A percentile compares a stretch with the other conserved stretches of the same genome.
Evolutionary conservation across 2,329 filamentous ascomycete species (phyloP).

Genomic region (Exophiala sideris): DNA sequence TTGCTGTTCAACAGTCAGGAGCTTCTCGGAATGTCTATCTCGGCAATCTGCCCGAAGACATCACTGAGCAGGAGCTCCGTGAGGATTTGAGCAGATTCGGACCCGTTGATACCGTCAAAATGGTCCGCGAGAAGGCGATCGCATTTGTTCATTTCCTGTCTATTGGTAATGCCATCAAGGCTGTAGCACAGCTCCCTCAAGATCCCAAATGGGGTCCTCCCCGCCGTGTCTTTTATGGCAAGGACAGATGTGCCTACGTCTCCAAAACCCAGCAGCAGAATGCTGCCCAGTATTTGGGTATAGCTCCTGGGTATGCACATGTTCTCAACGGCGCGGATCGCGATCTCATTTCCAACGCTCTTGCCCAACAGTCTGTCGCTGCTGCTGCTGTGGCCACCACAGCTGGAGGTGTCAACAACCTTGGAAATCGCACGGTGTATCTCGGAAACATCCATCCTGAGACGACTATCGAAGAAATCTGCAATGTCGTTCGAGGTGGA

Average conservation of each 20-base stretch:
- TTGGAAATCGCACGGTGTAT: constrained; percentile 96
- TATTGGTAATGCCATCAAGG: constrained; percentile 97
- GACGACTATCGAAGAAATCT: constrained; percentile 98
- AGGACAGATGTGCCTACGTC: constrained; percentile 96
- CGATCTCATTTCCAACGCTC: constrained; percentile 90
- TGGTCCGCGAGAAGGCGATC: constrained; percentile 96
- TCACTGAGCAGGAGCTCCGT: constrained; percentile 83
- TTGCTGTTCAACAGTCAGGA: constrained; percentile 94
- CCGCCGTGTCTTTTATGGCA: constrained; percentile 95
- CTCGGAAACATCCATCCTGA: constrained; percentile 98
- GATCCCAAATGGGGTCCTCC: constrained; percentile 96
- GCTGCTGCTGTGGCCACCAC: constrained; percentile 95
- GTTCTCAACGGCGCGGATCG: constrained; percentile 94
- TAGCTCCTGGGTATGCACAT: constrained; percentile 93
- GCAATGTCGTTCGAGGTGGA: constrained; percentile 94
- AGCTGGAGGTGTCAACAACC: constrained; percentile 92
- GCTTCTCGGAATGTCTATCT: constrained; percentile 97
- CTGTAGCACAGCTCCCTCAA: constrained; percentile 91
- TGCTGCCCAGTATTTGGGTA: constrained; percentile 94
- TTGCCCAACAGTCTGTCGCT: constrained; percentile 95
- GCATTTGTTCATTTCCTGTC: constrained; percentile 97
- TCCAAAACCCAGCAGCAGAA: constrained; percentile 99
- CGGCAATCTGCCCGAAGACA: constrained; percentile 86
- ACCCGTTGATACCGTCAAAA: constrained; percentile 93
- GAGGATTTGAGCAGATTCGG: constrained; percentile 97